Base-by-base conservation (phyloP, 2,329 filamentous ascomycete genomes). In the Pseudogymnoascus sp. region DNA sequence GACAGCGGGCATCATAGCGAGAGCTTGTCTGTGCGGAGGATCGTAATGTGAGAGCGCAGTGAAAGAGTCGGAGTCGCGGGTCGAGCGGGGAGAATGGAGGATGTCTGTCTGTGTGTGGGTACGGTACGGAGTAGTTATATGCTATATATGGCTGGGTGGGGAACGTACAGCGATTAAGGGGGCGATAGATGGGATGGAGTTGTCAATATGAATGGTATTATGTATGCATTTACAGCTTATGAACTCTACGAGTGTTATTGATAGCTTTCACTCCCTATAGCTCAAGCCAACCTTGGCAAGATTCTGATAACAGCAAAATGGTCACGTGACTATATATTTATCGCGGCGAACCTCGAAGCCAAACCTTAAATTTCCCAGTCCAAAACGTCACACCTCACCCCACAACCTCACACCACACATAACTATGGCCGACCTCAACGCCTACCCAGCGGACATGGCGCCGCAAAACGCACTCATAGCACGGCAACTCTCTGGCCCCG, bases 361-460 rank as follows among this genome's bases (percentile, higher is more conserved):
- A 29, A 47, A 59, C 39, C 33, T 59, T 36, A 39, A 40, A 47
- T 47, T 47, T 29, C 40, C 61, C 41, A 24, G 61, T 15, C 41
- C 24, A 61, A 10, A 58, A 59, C 44, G 47, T 57, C 44, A 33
- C 10, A 37, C 11, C 58, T 31, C 31, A 36, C 41, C 10, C 26
- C 11, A 33, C 39, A 60, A 10, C 13, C 24, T 13, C 35, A 17
- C 37, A 57, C 36, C 37, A 17, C 40, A 26, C 39, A 13, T 24
- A 65, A 77, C 63, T 3, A 87, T 87, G 84, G 78, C 82, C 39
- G 78, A 83, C 67, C 84, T 87, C 66, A 78, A 79, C 65, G 81
- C 85, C 59, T 87, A 86, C 66, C 83, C 84, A 74, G 82, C 85
- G 13, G 85, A 87, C 64, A 85, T 87, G 80, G 79, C 79, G 68